Evolutionary conservation across 1,139 yeast genomes (phyloP).

Genomic region (Taiozyma sp.): DNA sequence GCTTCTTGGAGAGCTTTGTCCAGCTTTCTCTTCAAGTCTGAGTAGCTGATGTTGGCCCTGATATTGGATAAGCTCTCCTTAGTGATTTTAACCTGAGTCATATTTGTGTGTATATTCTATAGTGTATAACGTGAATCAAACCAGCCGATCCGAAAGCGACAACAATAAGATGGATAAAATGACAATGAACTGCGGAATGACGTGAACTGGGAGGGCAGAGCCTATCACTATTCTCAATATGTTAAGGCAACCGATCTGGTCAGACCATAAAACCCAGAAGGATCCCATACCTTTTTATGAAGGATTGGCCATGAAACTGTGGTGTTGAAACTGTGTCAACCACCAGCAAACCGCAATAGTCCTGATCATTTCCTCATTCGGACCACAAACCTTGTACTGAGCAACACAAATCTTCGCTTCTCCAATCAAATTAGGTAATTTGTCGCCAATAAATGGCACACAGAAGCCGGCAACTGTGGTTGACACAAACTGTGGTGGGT

Average conservation of each 20-base stretch:
- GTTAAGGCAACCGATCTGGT: too few relatives aligned
- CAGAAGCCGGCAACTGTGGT: background rate
- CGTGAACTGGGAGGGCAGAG: background rate
- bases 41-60: slow-evolving; percentile 1
- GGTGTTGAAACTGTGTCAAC: background rate
- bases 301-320: background rate
- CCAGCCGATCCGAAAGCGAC: background rate
- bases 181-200: background rate
- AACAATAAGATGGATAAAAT: background rate
- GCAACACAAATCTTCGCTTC: background rate
- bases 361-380: background rate
- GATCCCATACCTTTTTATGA: background rate
- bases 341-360: background rate
- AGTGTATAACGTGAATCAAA: background rate
- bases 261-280: too few relatives aligned
- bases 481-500: background rate
- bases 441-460: background rate
- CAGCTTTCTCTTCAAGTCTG: slow-evolving; percentile 15
- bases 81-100: slow-evolving; percentile 1
- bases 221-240: too few relatives aligned
- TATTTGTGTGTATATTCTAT: background rate
- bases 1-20: background rate
- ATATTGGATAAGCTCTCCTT: background rate
- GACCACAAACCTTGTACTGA: background rate
- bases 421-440: background rate